Conservation (phyloP, 2,329 filamentous ascomycete genomes). For the Talaromyces sp. region DNA sequence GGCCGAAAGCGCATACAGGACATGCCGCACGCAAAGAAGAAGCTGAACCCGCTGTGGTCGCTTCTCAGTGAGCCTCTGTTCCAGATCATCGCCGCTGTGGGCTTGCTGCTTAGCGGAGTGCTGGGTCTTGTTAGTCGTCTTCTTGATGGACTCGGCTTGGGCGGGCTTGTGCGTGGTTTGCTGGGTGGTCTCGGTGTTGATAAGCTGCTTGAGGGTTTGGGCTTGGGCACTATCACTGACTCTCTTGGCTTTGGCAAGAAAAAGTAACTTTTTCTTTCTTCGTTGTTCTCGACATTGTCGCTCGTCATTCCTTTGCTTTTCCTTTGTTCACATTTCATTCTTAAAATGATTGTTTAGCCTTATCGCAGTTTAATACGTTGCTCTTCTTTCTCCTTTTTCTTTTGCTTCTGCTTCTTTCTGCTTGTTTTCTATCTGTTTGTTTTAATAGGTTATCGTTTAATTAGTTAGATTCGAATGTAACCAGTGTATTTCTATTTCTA, state of each 20-base stretch:
- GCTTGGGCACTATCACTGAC: constrained; percentile 45
- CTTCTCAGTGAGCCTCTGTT: constrained; percentile 70
- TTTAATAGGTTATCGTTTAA: not conserved
- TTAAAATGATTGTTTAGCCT: not conserved
- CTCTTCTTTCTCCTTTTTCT: not conserved
- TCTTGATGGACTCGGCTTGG: constrained; percentile 74
- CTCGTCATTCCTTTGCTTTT: not conserved
- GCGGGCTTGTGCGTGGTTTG: constrained; percentile 72
- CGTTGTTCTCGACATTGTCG: constrained; percentile 1
- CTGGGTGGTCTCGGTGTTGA: constrained; percentile 51
- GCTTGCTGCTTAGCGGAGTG: constrained; percentile 74
- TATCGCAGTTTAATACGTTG: not conserved
- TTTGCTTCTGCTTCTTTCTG: too few species aligned
- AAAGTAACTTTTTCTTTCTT: constrained; percentile 34
- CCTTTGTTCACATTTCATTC: not conserved
- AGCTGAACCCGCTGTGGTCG: constrained; percentile 84
- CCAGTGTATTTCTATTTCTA: not conserved
- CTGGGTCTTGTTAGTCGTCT: constrained; percentile 77
- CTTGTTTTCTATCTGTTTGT: too few species aligned
- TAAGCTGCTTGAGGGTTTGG: constrained; percentile 44
- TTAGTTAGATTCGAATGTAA: not conserved
- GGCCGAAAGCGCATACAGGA: constrained; percentile 83
- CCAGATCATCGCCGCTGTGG: constrained; percentile 88
- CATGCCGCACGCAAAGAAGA: constrained; percentile 93
- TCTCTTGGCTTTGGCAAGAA: constrained; percentile 44